A percentile compares a stretch with the other conserved stretches of the same genome.
Evolutionary conservation across 257 asterid species (phyloP).

Genomic region (Solanum rostratum): DNA sequence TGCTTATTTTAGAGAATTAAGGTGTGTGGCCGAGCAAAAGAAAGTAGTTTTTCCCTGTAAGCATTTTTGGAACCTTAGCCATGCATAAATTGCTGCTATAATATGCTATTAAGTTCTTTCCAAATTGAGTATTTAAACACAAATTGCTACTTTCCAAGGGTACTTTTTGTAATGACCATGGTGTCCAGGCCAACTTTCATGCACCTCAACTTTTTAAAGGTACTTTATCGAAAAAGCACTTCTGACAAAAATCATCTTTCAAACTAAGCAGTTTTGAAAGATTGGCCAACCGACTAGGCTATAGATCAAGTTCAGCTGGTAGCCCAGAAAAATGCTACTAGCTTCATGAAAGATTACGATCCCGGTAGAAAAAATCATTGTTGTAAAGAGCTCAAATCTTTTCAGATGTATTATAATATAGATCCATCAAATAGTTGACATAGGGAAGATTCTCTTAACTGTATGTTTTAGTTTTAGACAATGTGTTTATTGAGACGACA

Average conservation of each 20-base stretch:
- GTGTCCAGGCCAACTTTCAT: too few relatives aligned
- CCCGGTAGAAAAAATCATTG: not conserved
- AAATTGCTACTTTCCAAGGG: not conserved
- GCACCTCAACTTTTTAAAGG: not conserved
- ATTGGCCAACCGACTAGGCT: not conserved
- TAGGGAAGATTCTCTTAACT: not conserved
- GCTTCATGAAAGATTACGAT: not conserved
- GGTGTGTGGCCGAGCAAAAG: not conserved
- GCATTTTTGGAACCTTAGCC: not conserved
- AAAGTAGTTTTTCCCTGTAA: not conserved
- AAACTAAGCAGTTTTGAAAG: not conserved
- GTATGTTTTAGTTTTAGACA: not conserved
- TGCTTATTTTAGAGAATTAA: not conserved
- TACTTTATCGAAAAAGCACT: not conserved
- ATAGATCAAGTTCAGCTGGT: not conserved
- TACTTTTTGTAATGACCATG: not conserved
- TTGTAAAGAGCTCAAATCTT: not conserved
- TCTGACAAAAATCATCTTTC: not conserved
- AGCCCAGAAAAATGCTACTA: not conserved
- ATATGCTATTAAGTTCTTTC: not conserved
- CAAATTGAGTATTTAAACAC: not conserved
- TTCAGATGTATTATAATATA: not conserved
- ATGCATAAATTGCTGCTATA: not conserved
- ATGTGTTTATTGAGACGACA: not conserved
- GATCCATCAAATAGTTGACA: not conserved